Evolutionary conservation across 108 stramenopile genomes (phyloP).

Genomic region (Schizochytrium sp.): DNA sequence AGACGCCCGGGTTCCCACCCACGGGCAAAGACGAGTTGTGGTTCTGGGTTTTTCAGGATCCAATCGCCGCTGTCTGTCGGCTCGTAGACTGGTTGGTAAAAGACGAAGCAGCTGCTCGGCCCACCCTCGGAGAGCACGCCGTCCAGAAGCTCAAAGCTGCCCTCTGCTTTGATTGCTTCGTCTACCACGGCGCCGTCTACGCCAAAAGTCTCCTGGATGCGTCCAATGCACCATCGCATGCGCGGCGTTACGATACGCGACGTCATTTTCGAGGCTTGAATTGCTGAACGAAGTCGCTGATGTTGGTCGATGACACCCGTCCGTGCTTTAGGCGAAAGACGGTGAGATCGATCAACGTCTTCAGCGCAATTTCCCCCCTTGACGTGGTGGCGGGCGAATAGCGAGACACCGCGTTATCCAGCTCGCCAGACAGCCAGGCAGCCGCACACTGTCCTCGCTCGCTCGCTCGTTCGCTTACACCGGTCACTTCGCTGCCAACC

Average conservation of each 20-base stretch:
- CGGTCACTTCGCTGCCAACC: too few relatives aligned
- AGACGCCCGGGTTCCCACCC: not conserved
- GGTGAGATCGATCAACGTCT: too few relatives aligned
- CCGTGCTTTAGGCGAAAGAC: too few relatives aligned
- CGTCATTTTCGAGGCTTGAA: not conserved
- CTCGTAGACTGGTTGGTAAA: not conserved
- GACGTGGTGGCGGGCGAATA: too few relatives aligned
- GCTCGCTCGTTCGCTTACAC: too few relatives aligned
- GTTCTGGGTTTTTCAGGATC: not conserved
- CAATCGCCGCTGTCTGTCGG: not conserved
- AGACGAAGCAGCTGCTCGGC: slow-evolving; percentile 1
- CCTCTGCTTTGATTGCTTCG: not conserved
- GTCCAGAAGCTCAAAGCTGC: not conserved
- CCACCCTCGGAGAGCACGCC: not conserved
- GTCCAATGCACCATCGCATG: slow-evolving; percentile 6
- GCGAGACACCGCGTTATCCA: too few relatives aligned
- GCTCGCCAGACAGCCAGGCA: too few relatives aligned
- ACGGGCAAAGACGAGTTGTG: not conserved
- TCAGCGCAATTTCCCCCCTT: too few relatives aligned
- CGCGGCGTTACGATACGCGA: not conserved
- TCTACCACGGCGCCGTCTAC: not conserved
- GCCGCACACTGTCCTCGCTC: too few relatives aligned
- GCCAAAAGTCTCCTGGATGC: not conserved
- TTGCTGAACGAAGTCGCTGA: not conserved
- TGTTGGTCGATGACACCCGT: too few relatives aligned